phyloP scores from a whole-genome alignment of 192 early-diverging fungal species.

The Phlyctochytrium bullatum region DNA sequence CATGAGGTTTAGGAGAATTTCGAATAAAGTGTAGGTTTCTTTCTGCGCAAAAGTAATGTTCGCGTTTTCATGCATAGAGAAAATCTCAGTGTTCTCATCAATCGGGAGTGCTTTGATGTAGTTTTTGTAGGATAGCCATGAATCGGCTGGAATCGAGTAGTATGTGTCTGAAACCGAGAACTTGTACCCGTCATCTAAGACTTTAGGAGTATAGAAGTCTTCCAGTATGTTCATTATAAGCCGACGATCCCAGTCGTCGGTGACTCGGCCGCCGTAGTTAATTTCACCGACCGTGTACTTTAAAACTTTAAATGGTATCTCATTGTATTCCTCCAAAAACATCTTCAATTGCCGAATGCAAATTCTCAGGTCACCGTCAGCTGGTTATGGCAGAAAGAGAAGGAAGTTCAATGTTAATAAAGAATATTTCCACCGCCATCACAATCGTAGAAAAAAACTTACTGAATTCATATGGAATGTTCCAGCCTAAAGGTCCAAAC shows the following conservation, averaged over 20 bases:
- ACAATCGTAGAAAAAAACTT: constrained; percentile 23
- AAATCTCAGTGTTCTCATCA: constrained; percentile 59
- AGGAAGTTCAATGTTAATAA: constrained; percentile 9
- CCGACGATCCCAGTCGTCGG: constrained; percentile 59
- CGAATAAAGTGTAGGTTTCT: constrained; percentile 55
- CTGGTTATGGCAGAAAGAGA: background rate
- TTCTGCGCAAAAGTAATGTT: constrained; percentile 65
- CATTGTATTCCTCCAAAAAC: constrained; percentile 59
- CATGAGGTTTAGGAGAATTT: constrained; percentile 52
- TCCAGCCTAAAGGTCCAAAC: constrained; percentile 59
- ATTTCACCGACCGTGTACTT: constrained; percentile 61
- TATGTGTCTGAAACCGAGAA: constrained; percentile 48
- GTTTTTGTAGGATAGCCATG: constrained; percentile 41
- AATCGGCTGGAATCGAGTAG: constrained; percentile 44
- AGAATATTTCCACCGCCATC: too few species aligned
- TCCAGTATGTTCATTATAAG: constrained; percentile 58
- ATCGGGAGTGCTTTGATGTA: constrained; percentile 55
- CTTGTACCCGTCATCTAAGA: constrained; percentile 50
- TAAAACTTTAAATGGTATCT: constrained; percentile 59
- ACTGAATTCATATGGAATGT: constrained; percentile 62
- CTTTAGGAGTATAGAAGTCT: constrained; percentile 52
- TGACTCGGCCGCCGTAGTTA: constrained; percentile 62
- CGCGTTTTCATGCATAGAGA: constrained; percentile 62
- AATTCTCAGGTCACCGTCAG: constrained; percentile 54
- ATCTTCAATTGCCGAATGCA: constrained; percentile 59